Conservation (phyloP, 352 stramenopile genomes). For the Globisporangium viniferum region DNA sequence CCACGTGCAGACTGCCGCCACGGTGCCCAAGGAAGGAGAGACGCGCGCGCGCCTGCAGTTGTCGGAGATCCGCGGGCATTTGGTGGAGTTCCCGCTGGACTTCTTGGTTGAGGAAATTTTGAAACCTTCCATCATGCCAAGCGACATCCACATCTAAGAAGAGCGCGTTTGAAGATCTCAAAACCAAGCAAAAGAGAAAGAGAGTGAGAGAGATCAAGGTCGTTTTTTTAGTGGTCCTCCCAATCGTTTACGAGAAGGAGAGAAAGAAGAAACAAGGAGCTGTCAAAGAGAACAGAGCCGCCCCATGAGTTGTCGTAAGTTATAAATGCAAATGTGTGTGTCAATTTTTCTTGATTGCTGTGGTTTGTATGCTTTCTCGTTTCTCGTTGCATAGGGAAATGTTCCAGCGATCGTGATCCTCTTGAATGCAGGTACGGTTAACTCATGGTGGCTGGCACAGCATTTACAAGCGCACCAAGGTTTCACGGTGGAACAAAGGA, state of each 20-base stretch:
- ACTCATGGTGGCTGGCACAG: not conserved
- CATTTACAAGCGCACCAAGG: not conserved
- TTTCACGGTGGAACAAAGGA: not conserved
- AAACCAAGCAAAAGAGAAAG: not conserved
- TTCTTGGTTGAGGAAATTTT: slow-evolving; percentile 85
- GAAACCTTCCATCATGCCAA: slow-evolving; percentile 76
- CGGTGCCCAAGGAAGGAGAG: slow-evolving; percentile 77
- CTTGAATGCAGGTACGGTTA: not conserved
- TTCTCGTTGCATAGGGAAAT: not conserved
- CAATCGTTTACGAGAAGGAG: not conserved
- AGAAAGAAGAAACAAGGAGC: slow-evolving; percentile 4
- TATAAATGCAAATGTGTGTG: slow-evolving; percentile 13
- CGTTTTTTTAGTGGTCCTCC: slow-evolving; percentile 10
- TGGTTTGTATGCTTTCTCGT: not conserved
- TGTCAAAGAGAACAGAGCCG: not conserved
- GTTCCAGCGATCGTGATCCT: not conserved
- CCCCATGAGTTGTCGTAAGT: slow-evolving; percentile 8
- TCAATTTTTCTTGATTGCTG: slow-evolving; percentile 1
- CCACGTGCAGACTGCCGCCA: slow-evolving; percentile 79
- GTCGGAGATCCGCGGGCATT: slow-evolving; percentile 78
- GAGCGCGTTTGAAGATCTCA: not conserved
- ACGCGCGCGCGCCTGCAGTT: slow-evolving; percentile 64
- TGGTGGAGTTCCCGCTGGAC: slow-evolving; percentile 84
- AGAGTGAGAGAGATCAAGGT: not conserved
- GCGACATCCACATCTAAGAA: slow-evolving; percentile 84